Evolutionary conservation across 2,329 filamentous ascomycete genomes (phyloP).

Genomic region (Fusarium buharicum): DNA sequence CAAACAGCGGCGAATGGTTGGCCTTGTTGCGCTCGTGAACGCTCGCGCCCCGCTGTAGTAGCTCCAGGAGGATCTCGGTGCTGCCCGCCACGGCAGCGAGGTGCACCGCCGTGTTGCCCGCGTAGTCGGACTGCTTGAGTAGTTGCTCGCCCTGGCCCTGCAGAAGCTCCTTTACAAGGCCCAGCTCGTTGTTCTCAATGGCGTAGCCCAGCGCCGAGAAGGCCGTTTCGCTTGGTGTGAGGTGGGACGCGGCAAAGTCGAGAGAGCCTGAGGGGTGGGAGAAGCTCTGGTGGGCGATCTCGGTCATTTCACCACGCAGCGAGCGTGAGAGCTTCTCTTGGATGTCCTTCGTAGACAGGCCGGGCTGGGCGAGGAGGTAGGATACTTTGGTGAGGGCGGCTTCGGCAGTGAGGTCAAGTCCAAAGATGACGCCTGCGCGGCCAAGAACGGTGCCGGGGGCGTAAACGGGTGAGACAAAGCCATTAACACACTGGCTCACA

Average conservation of each 20-base stretch:
- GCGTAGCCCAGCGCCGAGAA: slow-evolving; percentile 84
- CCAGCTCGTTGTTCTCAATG: slow-evolving; percentile 76
- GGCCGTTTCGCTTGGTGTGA: slow-evolving; percentile 67
- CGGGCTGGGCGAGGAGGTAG: slow-evolving; percentile 78
- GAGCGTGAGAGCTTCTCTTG: slow-evolving; percentile 76
- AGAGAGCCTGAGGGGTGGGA: slow-evolving; percentile 73
- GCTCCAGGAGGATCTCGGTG: slow-evolving; percentile 65
- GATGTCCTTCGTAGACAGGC: slow-evolving; percentile 72
- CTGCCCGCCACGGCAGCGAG: slow-evolving; percentile 66
- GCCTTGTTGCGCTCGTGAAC: slow-evolving; percentile 73
- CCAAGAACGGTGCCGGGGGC: slow-evolving; percentile 81
- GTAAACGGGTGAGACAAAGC: slow-evolving; percentile 81
- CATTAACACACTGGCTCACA: slow-evolving; percentile 86
- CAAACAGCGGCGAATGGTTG: slow-evolving; percentile 72
- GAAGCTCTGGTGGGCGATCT: slow-evolving; percentile 77
- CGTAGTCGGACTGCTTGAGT: slow-evolving; percentile 81
- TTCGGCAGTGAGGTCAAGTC: slow-evolving; percentile 88
- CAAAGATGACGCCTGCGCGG: slow-evolving; percentile 86
- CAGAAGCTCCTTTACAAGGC: slow-evolving; percentile 73
- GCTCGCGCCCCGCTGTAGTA: slow-evolving; percentile 71
- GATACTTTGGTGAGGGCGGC: slow-evolving; percentile 91
- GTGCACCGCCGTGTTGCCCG: slow-evolving; percentile 77
- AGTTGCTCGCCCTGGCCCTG: slow-evolving; percentile 72
- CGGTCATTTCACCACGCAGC: slow-evolving; percentile 86
- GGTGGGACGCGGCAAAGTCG: slow-evolving; percentile 55